A percentile compares a stretch with the other conserved stretches of the same genome.
Conservation (phyloP, 768 basidiomycete genomes). For the Lentinus brumalis region DNA sequence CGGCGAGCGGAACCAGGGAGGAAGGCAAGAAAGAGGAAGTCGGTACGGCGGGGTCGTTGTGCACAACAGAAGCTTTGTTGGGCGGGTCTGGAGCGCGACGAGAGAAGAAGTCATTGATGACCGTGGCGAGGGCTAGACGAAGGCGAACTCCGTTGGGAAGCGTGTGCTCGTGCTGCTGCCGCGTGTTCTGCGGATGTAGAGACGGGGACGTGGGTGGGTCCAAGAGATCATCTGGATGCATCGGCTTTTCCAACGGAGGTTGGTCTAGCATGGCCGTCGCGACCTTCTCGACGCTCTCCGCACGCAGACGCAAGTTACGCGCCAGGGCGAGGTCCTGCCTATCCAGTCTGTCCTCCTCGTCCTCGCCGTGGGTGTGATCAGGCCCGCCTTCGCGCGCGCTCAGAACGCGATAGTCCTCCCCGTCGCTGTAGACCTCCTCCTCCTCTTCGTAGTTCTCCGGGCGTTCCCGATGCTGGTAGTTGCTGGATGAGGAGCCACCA, state of each 20-base stretch:
- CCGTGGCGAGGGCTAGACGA: slow-evolving; percentile 70
- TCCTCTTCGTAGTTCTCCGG: slow-evolving; percentile 81
- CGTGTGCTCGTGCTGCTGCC: slow-evolving; percentile 51
- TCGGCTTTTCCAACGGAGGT: slow-evolving; percentile 63
- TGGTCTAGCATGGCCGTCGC: slow-evolving; percentile 80
- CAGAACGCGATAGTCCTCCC: slow-evolving; percentile 50
- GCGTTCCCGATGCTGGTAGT: slow-evolving; percentile 64
- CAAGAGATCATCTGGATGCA: slow-evolving; percentile 54
- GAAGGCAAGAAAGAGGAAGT: slow-evolving; percentile 31
- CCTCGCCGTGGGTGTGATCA: slow-evolving; percentile 50
- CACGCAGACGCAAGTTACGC: slow-evolving; percentile 63
- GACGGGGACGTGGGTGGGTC: slow-evolving; percentile 56
- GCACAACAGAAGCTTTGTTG: slow-evolving; percentile 9
- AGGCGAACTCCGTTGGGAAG: slow-evolving; percentile 83
- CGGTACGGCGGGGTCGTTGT: slow-evolving; percentile 28
- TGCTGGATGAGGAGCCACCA: slow-evolving; percentile 61
- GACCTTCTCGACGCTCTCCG: slow-evolving; percentile 83
- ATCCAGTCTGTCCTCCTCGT: slow-evolving; percentile 58
- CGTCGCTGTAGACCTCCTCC: slow-evolving; percentile 64
- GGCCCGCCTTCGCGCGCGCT: slow-evolving; percentile 55
- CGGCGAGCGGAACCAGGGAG: slow-evolving; percentile 30
- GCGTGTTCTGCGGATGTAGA: slow-evolving; percentile 35
- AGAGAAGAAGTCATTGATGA: slow-evolving; percentile 83
- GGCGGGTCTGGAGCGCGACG: slow-evolving; percentile 56
- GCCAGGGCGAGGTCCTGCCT: slow-evolving; percentile 67